Evolutionary conservation across 2,329 filamentous ascomycete genomes (phyloP).

Genomic region (Corynespora cassiicola): DNA sequence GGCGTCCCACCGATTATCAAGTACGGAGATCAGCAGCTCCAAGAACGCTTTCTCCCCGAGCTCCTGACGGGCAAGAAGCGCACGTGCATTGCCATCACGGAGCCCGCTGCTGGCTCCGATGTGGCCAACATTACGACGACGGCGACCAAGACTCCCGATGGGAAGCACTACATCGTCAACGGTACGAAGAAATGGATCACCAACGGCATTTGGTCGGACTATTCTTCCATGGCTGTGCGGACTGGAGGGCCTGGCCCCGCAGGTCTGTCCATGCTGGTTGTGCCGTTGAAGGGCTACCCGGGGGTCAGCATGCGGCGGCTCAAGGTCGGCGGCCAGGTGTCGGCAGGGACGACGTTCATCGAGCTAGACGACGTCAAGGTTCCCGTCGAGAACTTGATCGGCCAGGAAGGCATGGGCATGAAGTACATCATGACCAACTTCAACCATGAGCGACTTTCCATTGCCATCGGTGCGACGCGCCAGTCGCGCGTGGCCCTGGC

Average conservation of each 20-base stretch:
- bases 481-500: slow-evolving; percentile 67
- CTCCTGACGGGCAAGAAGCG: slow-evolving; percentile 71
- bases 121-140: slow-evolving; percentile 76
- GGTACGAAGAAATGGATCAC: slow-evolving; percentile 77
- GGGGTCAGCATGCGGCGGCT: slow-evolving; percentile 73
- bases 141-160: slow-evolving; percentile 66
- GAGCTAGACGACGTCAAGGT: slow-evolving; percentile 78
- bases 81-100: slow-evolving; percentile 79
- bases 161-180: slow-evolving; percentile 73
- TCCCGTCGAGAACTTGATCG: slow-evolving; percentile 73
- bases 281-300: slow-evolving; percentile 70
- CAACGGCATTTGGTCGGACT: slow-evolving; percentile 71
- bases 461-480: slow-evolving; percentile 69
- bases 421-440: slow-evolving; percentile 79
- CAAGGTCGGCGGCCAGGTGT: slow-evolving; percentile 69
- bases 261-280: slow-evolving; percentile 71
- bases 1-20: slow-evolving; percentile 75
- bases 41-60: slow-evolving; percentile 72
- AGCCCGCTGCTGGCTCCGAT: slow-evolving; percentile 76
- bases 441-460: slow-evolving; percentile 76
- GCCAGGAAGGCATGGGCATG: slow-evolving; percentile 74
- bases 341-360: slow-evolving; percentile 76
- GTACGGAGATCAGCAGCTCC: slow-evolving; percentile 67
- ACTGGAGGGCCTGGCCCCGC: slow-evolving; percentile 69
- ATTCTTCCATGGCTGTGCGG: slow-evolving; percentile 73